Evolutionary conservation across 2,329 filamentous ascomycete species (phyloP), one percentile per base, ranked within the genome.

Genomic region (Ophiostoma populinum): DNA sequence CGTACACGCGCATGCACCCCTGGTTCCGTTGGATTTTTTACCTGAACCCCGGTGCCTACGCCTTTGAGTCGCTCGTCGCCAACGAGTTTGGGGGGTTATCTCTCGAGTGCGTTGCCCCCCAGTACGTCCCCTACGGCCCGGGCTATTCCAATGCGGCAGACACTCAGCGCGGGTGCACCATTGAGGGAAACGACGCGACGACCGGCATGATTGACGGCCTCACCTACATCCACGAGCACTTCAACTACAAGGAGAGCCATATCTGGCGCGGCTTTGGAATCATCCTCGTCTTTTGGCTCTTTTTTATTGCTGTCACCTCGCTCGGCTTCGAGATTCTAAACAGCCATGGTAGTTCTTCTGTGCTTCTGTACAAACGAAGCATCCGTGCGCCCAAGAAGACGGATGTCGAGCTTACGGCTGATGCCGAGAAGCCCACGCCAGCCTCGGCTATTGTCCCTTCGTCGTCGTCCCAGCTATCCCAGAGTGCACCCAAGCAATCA

Each of bases 11-110:
- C 55, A 90, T 83, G 78, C 65, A 78, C 7, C 68, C 60, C 2
- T 92, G 82, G 81, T 79, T 77, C 46, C 66, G 73, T 40, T 92
- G 83, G 83, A 70, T 92, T 42, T 79, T 78, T 50, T 87, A 81
- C 50, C 59, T 90, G 26, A 75, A 92, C 41, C 80, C 81, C 3
- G 65, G 92, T 9, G 72, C 70, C 2, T 92, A 92, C 43, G 72
- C 73, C 0, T 92, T 92, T 48, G 82, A 92, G 52, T 62, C 73
- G 0, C 62, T 92, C 19, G 77, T 87, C 66, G 67, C 80, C 42
- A 92, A 92, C 54, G 85, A 93, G 53, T 92, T 92, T 49, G 56
- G 72, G 45, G 57, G 61, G 40, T 69, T 75, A 11, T 42, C 69
- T 0, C 87, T 77, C 50, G 30, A 35, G 0, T 73, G 69, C 48